These are phyloP conservation scores for Aspergillus indologenus DNA, from an alignment of 495 filamentous ascomycete genomes.

Conservation along the genomic window DNA sequence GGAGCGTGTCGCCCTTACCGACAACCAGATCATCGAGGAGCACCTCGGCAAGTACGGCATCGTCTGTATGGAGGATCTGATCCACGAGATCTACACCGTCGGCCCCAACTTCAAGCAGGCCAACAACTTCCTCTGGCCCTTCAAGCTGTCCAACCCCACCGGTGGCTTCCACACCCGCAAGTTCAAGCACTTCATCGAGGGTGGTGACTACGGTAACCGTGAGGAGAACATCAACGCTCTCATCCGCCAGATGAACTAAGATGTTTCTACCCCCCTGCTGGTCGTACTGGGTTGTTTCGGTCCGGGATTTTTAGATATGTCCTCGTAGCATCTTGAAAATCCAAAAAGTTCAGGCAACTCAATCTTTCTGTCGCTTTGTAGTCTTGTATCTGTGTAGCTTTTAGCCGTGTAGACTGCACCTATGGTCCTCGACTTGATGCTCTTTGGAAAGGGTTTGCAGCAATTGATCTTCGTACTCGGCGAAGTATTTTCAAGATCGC, in stretches of 20 bases:
- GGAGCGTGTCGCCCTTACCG: slow-evolving; percentile 92
- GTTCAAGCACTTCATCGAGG: slow-evolving; percentile 99
- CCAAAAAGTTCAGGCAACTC: slow-evolving; percentile 41
- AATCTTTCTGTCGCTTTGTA: background rate
- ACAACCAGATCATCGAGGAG: slow-evolving; percentile 97
- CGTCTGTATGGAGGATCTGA: slow-evolving; percentile 98
- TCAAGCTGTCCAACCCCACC: slow-evolving; percentile 97
- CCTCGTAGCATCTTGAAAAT: slow-evolving; percentile 14
- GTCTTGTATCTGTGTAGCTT: background rate
- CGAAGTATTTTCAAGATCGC: too few relatives aligned
- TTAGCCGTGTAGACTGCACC: background rate
- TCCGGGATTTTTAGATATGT: slow-evolving; percentile 20
- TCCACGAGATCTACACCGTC: slow-evolving; percentile 98
- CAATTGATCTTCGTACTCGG: too few relatives aligned
- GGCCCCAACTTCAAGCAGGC: slow-evolving; percentile 99
- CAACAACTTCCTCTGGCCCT: slow-evolving; percentile 99
- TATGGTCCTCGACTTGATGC: too few relatives aligned
- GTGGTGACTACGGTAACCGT: slow-evolving; percentile 95
- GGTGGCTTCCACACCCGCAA: slow-evolving; percentile 94
- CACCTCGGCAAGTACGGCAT: slow-evolving; percentile 96
- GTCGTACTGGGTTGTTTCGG: slow-evolving; percentile 33
- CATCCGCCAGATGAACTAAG: slow-evolving; percentile 98
- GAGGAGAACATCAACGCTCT: slow-evolving; percentile 98
- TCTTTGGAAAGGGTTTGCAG: too few relatives aligned
- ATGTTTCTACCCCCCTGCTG: slow-evolving; percentile 28